Conservation (phyloP, 345 rosid species). For the Aethionema arabicum region DNA sequence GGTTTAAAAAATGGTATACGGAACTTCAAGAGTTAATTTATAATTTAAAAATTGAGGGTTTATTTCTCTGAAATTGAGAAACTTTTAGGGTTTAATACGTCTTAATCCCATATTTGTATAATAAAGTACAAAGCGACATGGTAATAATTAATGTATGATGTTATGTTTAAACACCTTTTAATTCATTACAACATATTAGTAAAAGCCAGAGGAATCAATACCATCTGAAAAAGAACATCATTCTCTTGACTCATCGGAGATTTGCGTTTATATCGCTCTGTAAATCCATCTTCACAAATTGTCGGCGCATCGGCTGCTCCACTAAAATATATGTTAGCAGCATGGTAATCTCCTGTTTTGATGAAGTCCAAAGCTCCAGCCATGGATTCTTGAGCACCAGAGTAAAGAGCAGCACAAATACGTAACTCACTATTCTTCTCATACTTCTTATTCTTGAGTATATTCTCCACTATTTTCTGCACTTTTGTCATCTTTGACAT, state of each 20-base stretch:
- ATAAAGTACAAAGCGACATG: background rate
- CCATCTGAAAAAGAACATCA: slow-evolving; percentile 34
- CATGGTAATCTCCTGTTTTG: slow-evolving; percentile 28
- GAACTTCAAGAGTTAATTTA: no score
- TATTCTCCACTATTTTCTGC: slow-evolving; percentile 15
- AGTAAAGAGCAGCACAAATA: slow-evolving; percentile 45
- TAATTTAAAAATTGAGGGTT: no score
- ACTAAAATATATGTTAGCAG: slow-evolving; percentile 30
- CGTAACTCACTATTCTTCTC: slow-evolving; percentile 21
- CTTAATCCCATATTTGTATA: background rate
- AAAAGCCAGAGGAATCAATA: slow-evolving; percentile 42
- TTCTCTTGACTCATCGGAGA: slow-evolving; percentile 39
- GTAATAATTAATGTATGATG: background rate
- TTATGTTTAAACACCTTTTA: background rate
- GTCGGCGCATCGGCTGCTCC: slow-evolving; percentile 43
- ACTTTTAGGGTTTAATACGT: no score
- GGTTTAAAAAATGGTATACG: no score
- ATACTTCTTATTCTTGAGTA: slow-evolving; percentile 21
- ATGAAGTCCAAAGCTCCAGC: slow-evolving; percentile 23
- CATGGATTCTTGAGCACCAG: slow-evolving; percentile 26
- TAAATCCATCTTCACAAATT: slow-evolving; percentile 48
- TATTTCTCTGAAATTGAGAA: no score
- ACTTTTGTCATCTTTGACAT: slow-evolving; percentile 33
- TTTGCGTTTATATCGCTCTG: slow-evolving; percentile 28
- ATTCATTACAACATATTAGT: slow-evolving; percentile 34